Evolutionary conservation across 345 rosid genomes (phyloP).

Genomic region (Acer negundo): DNA sequence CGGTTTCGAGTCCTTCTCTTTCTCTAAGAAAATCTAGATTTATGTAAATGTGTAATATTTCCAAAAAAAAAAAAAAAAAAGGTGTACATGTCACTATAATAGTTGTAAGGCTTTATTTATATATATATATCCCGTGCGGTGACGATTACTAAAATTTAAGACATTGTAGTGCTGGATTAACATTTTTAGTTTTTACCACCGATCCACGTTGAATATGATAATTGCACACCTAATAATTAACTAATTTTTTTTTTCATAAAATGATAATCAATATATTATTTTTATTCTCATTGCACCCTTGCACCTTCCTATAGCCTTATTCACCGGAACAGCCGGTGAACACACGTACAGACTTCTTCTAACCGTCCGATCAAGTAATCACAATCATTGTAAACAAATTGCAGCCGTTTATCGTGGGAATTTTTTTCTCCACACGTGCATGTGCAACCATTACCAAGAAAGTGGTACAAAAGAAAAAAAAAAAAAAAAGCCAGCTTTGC

Average conservation of each 20-base stretch:
- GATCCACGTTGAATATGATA: too few species aligned
- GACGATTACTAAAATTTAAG: too few species aligned
- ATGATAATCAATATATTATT: background rate
- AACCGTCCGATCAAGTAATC: constrained; percentile 22
- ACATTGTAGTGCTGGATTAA: too few species aligned
- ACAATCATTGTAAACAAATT: background rate
- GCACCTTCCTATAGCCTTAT: constrained; percentile 13
- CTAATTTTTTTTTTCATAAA: too few species aligned
- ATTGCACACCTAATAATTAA: too few species aligned
- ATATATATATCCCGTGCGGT: too few species aligned
- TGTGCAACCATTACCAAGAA: constrained; percentile 38
- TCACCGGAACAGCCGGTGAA: constrained; percentile 28
- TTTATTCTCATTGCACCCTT: constrained; percentile 6
- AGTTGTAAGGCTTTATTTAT: too few species aligned
- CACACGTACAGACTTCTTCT: constrained; percentile 14
- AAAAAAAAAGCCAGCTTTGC: constrained; percentile 10
- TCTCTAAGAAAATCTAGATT: too few species aligned
- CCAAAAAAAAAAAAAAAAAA: too few species aligned
- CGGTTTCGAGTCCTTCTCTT: fast-evolving
- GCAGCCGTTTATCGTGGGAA: constrained; percentile 24
- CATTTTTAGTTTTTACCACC: too few species aligned
- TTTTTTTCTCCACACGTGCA: constrained; percentile 43
- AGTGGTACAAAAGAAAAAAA: background rate
- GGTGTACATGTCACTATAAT: too few species aligned
- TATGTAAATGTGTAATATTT: too few species aligned